A percentile compares a stretch with the other conserved stretches of the same genome.
These are phyloP conservation scores for Claviceps capensis DNA, from an alignment of 2,329 filamentous ascomycete species.

Conservation along the genomic window DNA sequence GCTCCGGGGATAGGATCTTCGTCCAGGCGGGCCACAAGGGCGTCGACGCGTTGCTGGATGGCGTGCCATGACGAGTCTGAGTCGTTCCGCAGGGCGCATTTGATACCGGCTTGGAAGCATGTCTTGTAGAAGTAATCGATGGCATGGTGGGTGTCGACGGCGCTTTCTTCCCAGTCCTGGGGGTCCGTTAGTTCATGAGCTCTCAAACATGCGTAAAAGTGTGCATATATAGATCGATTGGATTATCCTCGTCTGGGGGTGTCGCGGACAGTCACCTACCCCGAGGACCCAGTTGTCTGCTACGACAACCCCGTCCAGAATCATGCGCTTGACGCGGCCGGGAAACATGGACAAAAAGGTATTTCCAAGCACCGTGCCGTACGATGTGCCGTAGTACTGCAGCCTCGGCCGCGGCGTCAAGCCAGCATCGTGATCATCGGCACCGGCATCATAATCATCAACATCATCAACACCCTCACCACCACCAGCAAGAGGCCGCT, in stretches of 20 bases:
- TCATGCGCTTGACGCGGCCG: conserved; percentile 20
- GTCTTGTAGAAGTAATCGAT: conserved; percentile 16
- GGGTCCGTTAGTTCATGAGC: background rate
- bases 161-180: conserved; percentile 16
- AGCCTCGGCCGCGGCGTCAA: conserved; percentile 10
- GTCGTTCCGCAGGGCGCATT: conserved; percentile 1
- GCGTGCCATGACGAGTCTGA: conserved; percentile 4
- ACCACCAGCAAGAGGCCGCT: background rate
- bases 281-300: conserved; percentile 16
- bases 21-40: conserved; percentile 12
- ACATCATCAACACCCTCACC: background rate
- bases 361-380: conserved; percentile 15
- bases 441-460: background rate
- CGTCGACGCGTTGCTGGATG: conserved; percentile 11
- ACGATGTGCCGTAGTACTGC: conserved; percentile 33
- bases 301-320: conserved; percentile 21
- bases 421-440: background rate
- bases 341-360: conserved; percentile 14
- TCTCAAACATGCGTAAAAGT: too few species aligned
- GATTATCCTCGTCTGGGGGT: background rate
- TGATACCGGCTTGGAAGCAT: conserved; percentile 15
- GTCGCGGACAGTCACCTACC: conserved; percentile 11
- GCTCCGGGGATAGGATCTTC: conserved; percentile 11
- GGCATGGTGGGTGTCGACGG: conserved; percentile 17
- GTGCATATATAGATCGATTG: too few species aligned